Evolutionary conservation across 805 yeast species (phyloP).

Genomic region (Starmera dryadoides): DNA sequence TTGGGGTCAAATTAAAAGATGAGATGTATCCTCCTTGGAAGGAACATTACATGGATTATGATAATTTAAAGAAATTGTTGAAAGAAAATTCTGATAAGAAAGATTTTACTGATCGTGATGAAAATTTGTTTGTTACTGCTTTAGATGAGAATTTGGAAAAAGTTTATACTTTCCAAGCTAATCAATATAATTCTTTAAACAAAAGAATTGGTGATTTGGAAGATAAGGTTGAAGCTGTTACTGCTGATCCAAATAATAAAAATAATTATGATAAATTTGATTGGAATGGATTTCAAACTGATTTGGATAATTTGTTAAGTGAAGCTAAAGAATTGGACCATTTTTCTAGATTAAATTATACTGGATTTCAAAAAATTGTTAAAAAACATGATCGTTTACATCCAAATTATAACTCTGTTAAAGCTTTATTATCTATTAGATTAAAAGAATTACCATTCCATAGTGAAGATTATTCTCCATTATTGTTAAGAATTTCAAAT

Average conservation of each 20-base stretch:
- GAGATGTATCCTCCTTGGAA: conserved; percentile 91
- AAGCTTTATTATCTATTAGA: conserved; percentile 82
- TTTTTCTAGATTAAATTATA: conserved; percentile 86
- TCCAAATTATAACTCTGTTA: conserved; percentile 73
- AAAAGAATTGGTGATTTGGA: conserved; percentile 61
- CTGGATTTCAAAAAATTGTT: conserved; percentile 91
- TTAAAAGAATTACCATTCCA: conserved; percentile 85
- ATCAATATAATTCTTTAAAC: conserved; percentile 63
- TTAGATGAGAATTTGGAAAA: conserved; percentile 68
- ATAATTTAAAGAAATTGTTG: conserved; percentile 52
- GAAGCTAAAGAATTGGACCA: conserved; percentile 82
- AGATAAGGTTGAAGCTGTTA: conserved; percentile 38
- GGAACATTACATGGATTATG: conserved; percentile 61
- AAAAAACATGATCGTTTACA: conserved; percentile 94
- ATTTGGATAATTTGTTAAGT: conserved; percentile 66
- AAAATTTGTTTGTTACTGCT: conserved; percentile 56
- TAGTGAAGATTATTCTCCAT: conserved; percentile 90
- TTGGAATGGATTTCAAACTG: conserved; percentile 52
- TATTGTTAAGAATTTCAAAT: conserved; percentile 73
- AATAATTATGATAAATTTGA: conserved; percentile 37
- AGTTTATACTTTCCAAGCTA: conserved; percentile 64
- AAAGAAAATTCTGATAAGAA: conserved; percentile 53
- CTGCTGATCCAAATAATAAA: conserved; percentile 15
- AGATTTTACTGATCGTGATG: conserved; percentile 67
- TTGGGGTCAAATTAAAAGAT: conserved; percentile 74